Evolutionary conservation across 768 basidiomycete genomes (phyloP), one percentile per base, ranked within the genome.

Genomic region (Boletus barrowsii): DNA sequence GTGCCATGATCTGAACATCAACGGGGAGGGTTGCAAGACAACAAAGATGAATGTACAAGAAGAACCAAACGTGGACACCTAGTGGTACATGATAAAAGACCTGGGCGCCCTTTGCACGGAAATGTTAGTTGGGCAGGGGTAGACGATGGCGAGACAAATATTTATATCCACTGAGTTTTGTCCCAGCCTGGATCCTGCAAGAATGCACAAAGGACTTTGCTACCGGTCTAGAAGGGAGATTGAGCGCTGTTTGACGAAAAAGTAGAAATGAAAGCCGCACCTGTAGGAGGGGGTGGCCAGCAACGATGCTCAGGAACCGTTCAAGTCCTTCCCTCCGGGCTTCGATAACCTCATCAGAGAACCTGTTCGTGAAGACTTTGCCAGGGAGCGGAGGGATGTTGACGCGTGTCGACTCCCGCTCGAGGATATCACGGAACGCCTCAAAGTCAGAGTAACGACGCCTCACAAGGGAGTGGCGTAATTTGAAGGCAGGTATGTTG

Each of bases 401-500:
- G 62, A 99, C 97, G 41, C 97, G 81, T 11, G 96, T 97, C 5
- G 88, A 90, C 73, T 99, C 97, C 63, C 93, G 87, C 73, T 99
- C 97, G 47, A 99, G 84, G 68, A 97, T 93, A 69, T 99, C 96
- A 47, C 94, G 86, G 79, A 99, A 99, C 1, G 96, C 94, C 67
- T 95, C 93, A 66, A 95, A 95, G 69, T 95, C 92, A 40, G 88
- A 92, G 70, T 95, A 95, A 45, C 93, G 87, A 42, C 93, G 79
- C 46, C 92, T 83, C 42, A 95, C 93, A 39, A 89, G 76, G 10
- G 91, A 93, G 73, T 92, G 90, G n/a, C 87, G 90, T 41, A 98
- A 82, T 70, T 98, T 97, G 80, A 99, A 99, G 0, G 96, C 96
- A 33, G 95, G 97, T 63, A 98, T 99, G 73, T 98, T 98, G 63